Evolutionary conservation across 2,329 filamentous ascomycete genomes (phyloP).

Genomic region (Colletotrichum siamense): DNA sequence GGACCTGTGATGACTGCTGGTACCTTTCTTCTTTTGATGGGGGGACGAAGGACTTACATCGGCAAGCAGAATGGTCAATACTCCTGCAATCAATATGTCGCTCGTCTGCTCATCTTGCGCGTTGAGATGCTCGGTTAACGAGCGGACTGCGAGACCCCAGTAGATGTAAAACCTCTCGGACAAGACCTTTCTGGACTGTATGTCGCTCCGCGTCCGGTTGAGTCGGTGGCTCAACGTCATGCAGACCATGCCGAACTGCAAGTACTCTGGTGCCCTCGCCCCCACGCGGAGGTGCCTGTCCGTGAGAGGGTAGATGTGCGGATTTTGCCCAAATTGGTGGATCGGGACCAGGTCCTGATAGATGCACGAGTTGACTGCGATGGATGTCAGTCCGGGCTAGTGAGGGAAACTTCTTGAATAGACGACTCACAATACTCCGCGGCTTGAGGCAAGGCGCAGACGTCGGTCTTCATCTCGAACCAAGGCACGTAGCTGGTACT

Average conservation of each 20-base stretch:
- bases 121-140: constrained; percentile 32
- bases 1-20: constrained; percentile 27
- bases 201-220: constrained; percentile 27
- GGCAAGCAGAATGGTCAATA: constrained; percentile 34
- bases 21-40: too few species aligned
- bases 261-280: neutral
- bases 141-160: constrained; percentile 34
- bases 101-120: constrained; percentile 23
- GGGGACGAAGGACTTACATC: constrained; percentile 30
- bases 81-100: constrained; percentile 35
- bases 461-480: neutral
- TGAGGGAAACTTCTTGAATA: accelerated
- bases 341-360: neutral
- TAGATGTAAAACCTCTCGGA: constrained; percentile 32
- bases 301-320: constrained; percentile 30
- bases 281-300: neutral
- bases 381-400: neutral
- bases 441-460: neutral
- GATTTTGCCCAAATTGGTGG: constrained; percentile 25
- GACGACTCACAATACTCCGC: neutral
- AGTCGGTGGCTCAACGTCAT: constrained; percentile 37
- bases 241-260: constrained; percentile 29
- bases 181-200: constrained; percentile 20
- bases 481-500: neutral
- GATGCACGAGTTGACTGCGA: neutral